Percentiles rank a stretch among this genome's conserved stretches.
Conservation (phyloP, 805 yeast genomes). For the Pichia membranifaciens region DNA sequence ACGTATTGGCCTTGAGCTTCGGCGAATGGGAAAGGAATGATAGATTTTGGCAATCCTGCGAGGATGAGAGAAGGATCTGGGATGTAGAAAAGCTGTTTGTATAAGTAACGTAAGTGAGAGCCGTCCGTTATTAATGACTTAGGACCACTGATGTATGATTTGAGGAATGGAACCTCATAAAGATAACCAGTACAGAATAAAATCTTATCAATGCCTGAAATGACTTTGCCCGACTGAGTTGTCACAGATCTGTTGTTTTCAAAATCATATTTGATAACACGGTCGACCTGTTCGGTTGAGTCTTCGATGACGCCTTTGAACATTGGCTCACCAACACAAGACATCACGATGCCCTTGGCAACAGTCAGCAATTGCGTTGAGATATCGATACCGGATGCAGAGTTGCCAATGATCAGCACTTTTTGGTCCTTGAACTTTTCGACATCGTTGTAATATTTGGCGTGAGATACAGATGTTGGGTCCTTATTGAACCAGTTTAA, state of each 20-base stretch:
- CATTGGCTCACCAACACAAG: conserved; percentile 27
- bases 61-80: conserved; percentile 41
- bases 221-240: conserved; percentile 43
- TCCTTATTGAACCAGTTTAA: conserved; percentile 28
- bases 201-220: conserved; percentile 47
- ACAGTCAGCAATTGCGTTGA: conserved; percentile 29
- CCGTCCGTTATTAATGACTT: conserved; percentile 31
- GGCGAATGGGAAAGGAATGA: conserved; percentile 46
- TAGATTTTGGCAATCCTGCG: conserved; percentile 38
- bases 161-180: conserved; percentile 58
- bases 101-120: conserved; percentile 32
- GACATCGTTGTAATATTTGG: conserved; percentile 37
- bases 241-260: conserved; percentile 31
- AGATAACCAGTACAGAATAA: conserved; percentile 74
- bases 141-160: conserved; percentile 27
- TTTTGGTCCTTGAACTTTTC: conserved; percentile 30
- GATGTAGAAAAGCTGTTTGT: conserved; percentile 42
- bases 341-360: conserved; percentile 26
- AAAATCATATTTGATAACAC: conserved; percentile 23
- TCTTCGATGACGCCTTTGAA: conserved; percentile 25
- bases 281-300: conserved; percentile 23
- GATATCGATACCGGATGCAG: conserved; percentile 69
- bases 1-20: conserved; percentile 44
- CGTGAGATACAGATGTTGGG: conserved; percentile 36
- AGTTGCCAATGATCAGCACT: conserved; percentile 37